Percentiles rank a stretch among this genome's conserved stretches.
phyloP scores from a whole-genome alignment of 2,329 filamentous ascomycete species.

The Hirsutella rhossiliensis region DNA sequence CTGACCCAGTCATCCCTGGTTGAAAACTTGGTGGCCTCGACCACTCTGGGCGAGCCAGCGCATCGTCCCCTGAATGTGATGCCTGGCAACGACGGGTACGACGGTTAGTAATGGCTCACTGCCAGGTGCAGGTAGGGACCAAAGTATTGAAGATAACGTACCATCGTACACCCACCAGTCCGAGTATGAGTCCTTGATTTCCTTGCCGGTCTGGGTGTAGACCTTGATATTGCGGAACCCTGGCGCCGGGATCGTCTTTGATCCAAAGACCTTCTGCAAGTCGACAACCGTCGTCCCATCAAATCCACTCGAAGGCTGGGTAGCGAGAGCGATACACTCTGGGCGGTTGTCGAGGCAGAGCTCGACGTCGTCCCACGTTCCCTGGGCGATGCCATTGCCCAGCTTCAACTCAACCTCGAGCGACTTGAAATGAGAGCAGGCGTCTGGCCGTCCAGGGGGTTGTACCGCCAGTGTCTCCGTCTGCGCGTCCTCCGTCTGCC shows the following conservation, averaged over 20 bases:
- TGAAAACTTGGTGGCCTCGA: background rate
- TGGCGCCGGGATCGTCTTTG: background rate
- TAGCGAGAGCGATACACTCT: no score
- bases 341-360: background rate
- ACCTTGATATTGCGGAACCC: background rate
- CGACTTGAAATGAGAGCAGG: background rate
- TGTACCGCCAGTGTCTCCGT: background rate
- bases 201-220: background rate
- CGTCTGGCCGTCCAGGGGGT: background rate
- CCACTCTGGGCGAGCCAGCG: background rate
- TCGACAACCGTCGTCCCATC: background rate
- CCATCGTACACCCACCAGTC: background rate
- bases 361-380: background rate
- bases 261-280: background rate
- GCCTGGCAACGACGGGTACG: background rate
- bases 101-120: background rate
- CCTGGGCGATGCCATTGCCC: background rate
- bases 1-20: background rate
- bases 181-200: background rate
- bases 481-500: background rate
- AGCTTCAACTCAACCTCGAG: background rate
- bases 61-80: background rate
- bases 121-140: background rate
- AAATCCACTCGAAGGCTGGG: background rate
- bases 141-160: background rate